Percentiles rank a stretch among this genome's conserved stretches.
Evolutionary conservation across 1,139 yeast genomes (phyloP).

Genomic region (Ashbya aceris): DNA sequence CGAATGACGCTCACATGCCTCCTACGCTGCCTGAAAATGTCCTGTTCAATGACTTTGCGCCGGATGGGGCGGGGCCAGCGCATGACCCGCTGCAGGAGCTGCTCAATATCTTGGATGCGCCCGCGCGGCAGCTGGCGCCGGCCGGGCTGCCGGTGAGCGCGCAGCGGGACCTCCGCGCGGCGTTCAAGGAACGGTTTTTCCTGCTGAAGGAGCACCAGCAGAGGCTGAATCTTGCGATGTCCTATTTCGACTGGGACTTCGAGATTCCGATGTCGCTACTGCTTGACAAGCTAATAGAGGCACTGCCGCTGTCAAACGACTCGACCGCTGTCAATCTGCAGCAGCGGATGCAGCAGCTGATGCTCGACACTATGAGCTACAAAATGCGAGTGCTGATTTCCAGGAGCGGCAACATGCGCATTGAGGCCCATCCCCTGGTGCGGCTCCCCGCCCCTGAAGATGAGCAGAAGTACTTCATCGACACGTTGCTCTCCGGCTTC

Average conservation of each 20-base stretch:
- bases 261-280: slow-evolving; percentile 38
- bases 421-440: slow-evolving; percentile 41
- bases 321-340: slow-evolving; percentile 23
- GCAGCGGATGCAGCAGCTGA: slow-evolving; percentile 13
- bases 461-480: slow-evolving; percentile 21
- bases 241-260: slow-evolving; percentile 45
- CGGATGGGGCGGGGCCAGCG: background rate
- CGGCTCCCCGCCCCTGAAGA: slow-evolving; percentile 24
- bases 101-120: slow-evolving; percentile 7
- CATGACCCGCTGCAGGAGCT: slow-evolving; percentile 4
- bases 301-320: slow-evolving; percentile 20
- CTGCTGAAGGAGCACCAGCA: slow-evolving; percentile 55
- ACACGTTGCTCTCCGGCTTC: slow-evolving; percentile 21
- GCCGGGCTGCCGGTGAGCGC: background rate
- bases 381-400: slow-evolving; percentile 51
- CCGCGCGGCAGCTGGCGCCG: background rate
- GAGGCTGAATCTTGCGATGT: slow-evolving; percentile 46
- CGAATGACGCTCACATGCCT: slow-evolving; percentile 1
- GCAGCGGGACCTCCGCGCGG: slow-evolving; percentile 9
- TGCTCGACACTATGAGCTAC: slow-evolving; percentile 33
- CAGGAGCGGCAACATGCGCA: slow-evolving; percentile 39
- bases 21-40: background rate
- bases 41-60: slow-evolving; percentile 5
- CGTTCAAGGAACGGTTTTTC: slow-evolving; percentile 40
- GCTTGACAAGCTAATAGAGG: slow-evolving; percentile 38